Base-by-base conservation (phyloP, 2,329 filamentous ascomycete genomes). In the Ceratocystiopsis sp. region DNA sequence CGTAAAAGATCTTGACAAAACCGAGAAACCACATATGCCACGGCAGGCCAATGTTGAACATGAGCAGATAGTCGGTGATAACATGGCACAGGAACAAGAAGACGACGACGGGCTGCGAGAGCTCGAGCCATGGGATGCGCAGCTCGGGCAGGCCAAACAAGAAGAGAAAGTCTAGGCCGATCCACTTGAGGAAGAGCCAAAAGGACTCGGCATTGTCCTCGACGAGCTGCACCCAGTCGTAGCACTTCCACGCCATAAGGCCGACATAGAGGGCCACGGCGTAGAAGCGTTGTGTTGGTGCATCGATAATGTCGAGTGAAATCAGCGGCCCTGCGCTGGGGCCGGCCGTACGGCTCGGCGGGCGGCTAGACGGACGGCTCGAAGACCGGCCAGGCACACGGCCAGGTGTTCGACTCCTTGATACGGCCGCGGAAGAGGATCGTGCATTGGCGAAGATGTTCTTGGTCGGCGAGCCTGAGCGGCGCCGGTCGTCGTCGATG, bases 41-140 rank as follows among this genome's bases (percentile, higher is more conserved):
- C 2, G 86, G 86, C 37, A 53, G 75, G 36, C 82, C 80, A 47
- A 96, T 80, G 50, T 85, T 80, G 59, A 94, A 93, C 87, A 95
- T 95, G 52, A 95, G 64, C 66, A 93, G 78, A 52, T 78, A 81
- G 64, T 95, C 85, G 42, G 83, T 60, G 2, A 81, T 56, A 3
- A 80, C 71, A 58, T 95, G 86, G 4, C 70, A 51, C 39, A 82
- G 59, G 55, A 91, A 93, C 18, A 87, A 62, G 32, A 73, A 65
- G 37, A 81, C 71, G 43, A 84, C 80, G 1, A 78, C 78, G 34
- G 74, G 71, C 54, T 84, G 82, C 37, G 84, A 84, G 66, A 89
- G 84, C 65, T 96, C 86, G 46, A 98, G 68, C 93, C 91, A 98
- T 46, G 91, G 91, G 70, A 98, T 94, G 58, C 84, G 77, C 53